These are phyloP conservation scores for Boletus edulis DNA, from an alignment of 768 basidiomycete genomes.

Conservation along the genomic window DNA sequence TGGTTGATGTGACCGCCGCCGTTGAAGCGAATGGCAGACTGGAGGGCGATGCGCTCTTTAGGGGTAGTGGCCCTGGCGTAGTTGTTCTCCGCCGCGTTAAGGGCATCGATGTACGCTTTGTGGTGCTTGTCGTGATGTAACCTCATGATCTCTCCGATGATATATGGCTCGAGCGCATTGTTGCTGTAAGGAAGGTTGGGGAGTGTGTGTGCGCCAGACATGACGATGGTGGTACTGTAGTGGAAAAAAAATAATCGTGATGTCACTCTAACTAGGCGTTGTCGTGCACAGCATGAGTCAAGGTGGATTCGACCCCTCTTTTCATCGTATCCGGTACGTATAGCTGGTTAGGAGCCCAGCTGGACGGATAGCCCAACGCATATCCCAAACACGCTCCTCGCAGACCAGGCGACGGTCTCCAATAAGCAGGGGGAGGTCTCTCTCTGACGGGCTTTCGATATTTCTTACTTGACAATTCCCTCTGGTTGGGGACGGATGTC, in stretches of 20 bases:
- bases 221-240: constrained; percentile 18
- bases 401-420: constrained; percentile 23
- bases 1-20: constrained; percentile 78
- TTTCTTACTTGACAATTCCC: neutral
- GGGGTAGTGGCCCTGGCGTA: constrained; percentile 69
- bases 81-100: constrained; percentile 60
- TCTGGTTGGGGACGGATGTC: neutral
- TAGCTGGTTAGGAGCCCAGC: constrained; percentile 19
- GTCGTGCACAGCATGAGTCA: constrained; percentile 20
- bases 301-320: constrained; percentile 11
- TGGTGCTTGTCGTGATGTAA: constrained; percentile 97
- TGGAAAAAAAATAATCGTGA: neutral
- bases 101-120: constrained; percentile 89
- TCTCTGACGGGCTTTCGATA: constrained; percentile 12
- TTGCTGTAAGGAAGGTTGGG: constrained; percentile 80
- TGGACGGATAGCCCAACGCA: constrained; percentile 31
- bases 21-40: constrained; percentile 25
- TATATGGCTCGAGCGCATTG: constrained; percentile 91
- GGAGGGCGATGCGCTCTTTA: constrained; percentile 41
- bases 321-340: constrained; percentile 31
- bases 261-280: neutral
- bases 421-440: constrained; percentile 25
- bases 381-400: constrained; percentile 30
- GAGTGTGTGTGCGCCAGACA: constrained; percentile 52
- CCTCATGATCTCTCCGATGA: constrained; percentile 87